A percentile compares a stretch with the other conserved stretches of the same genome.
Evolutionary conservation across 768 basidiomycete species (phyloP).

Genomic region (Panus rudis): DNA sequence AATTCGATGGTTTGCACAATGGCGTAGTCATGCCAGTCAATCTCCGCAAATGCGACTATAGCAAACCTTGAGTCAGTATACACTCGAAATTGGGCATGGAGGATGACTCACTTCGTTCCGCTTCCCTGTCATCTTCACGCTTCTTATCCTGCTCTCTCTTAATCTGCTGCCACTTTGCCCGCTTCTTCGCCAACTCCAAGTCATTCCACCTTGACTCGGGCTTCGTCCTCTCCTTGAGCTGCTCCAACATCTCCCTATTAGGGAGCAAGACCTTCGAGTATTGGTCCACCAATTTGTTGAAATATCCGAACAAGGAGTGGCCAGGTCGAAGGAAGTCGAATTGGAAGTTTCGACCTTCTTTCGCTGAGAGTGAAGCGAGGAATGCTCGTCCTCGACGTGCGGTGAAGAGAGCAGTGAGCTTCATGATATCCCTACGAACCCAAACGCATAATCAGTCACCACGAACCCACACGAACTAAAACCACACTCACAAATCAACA

Average conservation of each 20-base stretch:
- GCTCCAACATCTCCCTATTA: constrained; percentile 62
- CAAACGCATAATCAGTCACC: background rate
- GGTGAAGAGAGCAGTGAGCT: constrained; percentile 92
- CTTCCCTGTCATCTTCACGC: constrained; percentile 86
- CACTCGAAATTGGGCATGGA: background rate
- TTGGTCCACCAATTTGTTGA: constrained; percentile 95
- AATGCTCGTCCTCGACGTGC: constrained; percentile 87
- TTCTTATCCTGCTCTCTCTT: constrained; percentile 82
- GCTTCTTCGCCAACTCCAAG: constrained; percentile 64
- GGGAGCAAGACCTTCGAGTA: constrained; percentile 89
- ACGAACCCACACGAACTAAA: background rate
- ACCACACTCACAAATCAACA: constrained; percentile 79
- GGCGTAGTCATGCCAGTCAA: constrained; percentile 99
- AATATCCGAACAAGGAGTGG: constrained; percentile 93
- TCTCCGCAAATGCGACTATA: constrained; percentile 87
- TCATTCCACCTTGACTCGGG: constrained; percentile 69
- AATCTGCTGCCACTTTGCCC: constrained; percentile 85
- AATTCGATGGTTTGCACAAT: constrained; percentile 98
- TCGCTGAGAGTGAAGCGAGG: constrained; percentile 73
- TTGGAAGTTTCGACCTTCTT: constrained; percentile 93
- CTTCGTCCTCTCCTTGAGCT: constrained; percentile 58
- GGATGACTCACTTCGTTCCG: constrained; percentile 67
- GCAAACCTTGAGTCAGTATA: constrained; percentile 8
- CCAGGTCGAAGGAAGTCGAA: constrained; percentile 96
- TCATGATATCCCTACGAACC: constrained; percentile 77